These are phyloP conservation scores for Striga hermonthica DNA, from an alignment of 305 asterid species.

Conservation along the genomic window DNA sequence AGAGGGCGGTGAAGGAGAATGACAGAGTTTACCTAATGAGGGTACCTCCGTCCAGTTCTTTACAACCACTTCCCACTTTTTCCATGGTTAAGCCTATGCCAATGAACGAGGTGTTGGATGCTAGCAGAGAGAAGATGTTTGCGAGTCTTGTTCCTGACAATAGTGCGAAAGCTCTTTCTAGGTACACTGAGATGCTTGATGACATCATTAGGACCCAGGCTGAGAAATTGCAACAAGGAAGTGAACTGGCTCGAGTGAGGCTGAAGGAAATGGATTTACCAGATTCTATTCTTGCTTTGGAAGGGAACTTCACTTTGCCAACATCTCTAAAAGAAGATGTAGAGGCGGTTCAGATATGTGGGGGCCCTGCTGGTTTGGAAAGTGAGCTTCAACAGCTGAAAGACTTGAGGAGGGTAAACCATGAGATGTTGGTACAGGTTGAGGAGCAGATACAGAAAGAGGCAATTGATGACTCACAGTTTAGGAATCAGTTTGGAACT, in stretches of 20 bases:
- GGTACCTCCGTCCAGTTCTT: constrained; percentile 84
- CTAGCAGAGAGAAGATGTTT: constrained; percentile 86
- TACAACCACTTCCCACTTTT: constrained; percentile 81
- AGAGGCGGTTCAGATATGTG: constrained; percentile 92
- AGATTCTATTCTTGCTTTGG: constrained; percentile 86
- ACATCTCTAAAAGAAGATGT: constrained; percentile 69
- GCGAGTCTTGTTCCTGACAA: constrained; percentile 90
- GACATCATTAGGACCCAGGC: constrained; percentile 87
- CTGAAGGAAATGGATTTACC: constrained; percentile 97
- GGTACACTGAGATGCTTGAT: constrained; percentile 96
- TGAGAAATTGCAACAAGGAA: constrained; percentile 95
- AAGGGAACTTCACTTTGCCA: constrained; percentile 69
- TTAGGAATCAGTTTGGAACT: constrained; percentile 89
- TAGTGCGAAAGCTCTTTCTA: constrained; percentile 94
- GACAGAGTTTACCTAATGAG: constrained; percentile 94
- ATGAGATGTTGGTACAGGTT: constrained; percentile 79
- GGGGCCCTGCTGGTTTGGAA: constrained; percentile 94
- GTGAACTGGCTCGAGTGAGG: constrained; percentile 95
- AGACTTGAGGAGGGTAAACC: constrained; percentile 93
- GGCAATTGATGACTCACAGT: constrained; percentile 83
- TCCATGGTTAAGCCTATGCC: constrained; percentile 93
- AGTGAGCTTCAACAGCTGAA: constrained; percentile 84
- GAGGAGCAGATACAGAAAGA: constrained; percentile 96
- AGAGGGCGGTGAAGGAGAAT: constrained; percentile 91
- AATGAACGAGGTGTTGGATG: constrained; percentile 86